Conservation (phyloP, 345 rosid species). For the Gossypium australe region DNA sequence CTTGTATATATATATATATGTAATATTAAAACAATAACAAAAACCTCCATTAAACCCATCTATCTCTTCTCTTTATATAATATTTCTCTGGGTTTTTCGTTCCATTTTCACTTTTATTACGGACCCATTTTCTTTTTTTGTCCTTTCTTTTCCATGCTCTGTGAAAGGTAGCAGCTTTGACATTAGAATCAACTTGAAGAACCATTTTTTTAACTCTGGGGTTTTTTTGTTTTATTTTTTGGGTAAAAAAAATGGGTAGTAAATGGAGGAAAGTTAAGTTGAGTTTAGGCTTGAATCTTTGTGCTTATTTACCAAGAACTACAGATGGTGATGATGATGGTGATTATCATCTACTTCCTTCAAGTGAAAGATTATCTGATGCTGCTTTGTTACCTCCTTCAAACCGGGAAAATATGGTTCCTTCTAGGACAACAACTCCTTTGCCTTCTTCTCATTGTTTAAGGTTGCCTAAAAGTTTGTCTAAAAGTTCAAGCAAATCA, state of each 20-base stretch:
- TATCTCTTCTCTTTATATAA: conserved; percentile 19
- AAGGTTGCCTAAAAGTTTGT: conserved; percentile 54
- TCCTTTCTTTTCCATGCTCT: conserved; percentile 17
- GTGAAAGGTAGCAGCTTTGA: conserved; percentile 12
- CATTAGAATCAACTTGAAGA: conserved; percentile 21
- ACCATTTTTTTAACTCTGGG: conserved; percentile 5
- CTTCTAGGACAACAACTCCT: conserved; percentile 71
- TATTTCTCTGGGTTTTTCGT: conserved; percentile 37
- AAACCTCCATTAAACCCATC: conserved; percentile 23
- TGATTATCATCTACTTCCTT: conserved; percentile 24
- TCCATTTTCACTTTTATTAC: conserved; percentile 30
- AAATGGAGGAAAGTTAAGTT: conserved; percentile 85
- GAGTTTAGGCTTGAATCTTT: conserved; percentile 65
- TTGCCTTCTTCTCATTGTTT: conserved; percentile 71
- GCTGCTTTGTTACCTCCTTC: conserved; percentile 76
- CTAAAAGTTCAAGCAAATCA: conserved; percentile 69
- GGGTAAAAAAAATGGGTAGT: conserved; percentile 53
- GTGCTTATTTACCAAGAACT: conserved; percentile 63
- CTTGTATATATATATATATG: neutral
- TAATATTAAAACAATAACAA: neutral
- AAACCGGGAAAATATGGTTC: conserved; percentile 30
- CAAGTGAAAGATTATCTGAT: conserved; percentile 66
- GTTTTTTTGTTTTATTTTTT: conserved; percentile 6
- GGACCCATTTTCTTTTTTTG: conserved; percentile 23
- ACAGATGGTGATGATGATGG: conserved; percentile 42